phyloP scores from a whole-genome alignment of 2,329 filamentous ascomycete genomes.

The Fusarium anthophilum region DNA sequence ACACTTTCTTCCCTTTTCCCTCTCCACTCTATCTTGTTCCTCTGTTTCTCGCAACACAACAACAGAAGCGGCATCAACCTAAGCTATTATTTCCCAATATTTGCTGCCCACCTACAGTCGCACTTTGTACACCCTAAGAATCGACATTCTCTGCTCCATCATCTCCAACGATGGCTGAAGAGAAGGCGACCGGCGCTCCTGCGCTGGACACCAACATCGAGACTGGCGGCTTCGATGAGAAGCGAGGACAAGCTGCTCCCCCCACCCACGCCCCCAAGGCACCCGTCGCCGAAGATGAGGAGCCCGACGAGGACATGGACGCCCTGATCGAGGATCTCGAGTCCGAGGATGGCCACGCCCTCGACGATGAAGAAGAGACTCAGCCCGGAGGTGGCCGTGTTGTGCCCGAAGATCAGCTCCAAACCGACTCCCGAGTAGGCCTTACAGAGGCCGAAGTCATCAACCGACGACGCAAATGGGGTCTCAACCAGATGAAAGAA shows the following conservation, averaged over 20 bases:
- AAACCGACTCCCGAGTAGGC: constrained; percentile 78
- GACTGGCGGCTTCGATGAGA: constrained; percentile 72
- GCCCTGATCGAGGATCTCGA: constrained; percentile 88
- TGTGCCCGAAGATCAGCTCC: constrained; percentile 78
- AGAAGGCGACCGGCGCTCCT: constrained; percentile 61
- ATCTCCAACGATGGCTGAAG: constrained; percentile 62
- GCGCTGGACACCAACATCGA: constrained; percentile 72
- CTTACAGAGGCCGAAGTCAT: constrained; percentile 76
- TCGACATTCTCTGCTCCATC: constrained; percentile 19
- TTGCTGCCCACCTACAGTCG: constrained; percentile 39
- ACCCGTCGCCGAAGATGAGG: constrained; percentile 68
- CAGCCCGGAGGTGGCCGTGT: constrained; percentile 65
- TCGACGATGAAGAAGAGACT: constrained; percentile 65
- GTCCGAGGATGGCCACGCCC: constrained; percentile 77
- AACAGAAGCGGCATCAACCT: constrained; percentile 34
- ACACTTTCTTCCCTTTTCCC: constrained; percentile 44
- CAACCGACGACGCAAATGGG: constrained; percentile 73
- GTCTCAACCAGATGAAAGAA: constrained; percentile 90
- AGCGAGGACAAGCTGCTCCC: constrained; percentile 54
- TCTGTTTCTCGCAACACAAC: constrained; percentile 34
- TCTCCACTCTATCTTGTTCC: constrained; percentile 42
- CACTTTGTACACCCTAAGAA: constrained; percentile 30
- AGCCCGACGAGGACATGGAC: constrained; percentile 84
- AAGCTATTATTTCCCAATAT: constrained; percentile 24
- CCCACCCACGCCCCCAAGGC: constrained; percentile 48